Evolutionary conservation across 495 filamentous ascomycete genomes (phyloP), one percentile per base, ranked within the genome.

Genomic region (Cairneyella variabilis): DNA sequence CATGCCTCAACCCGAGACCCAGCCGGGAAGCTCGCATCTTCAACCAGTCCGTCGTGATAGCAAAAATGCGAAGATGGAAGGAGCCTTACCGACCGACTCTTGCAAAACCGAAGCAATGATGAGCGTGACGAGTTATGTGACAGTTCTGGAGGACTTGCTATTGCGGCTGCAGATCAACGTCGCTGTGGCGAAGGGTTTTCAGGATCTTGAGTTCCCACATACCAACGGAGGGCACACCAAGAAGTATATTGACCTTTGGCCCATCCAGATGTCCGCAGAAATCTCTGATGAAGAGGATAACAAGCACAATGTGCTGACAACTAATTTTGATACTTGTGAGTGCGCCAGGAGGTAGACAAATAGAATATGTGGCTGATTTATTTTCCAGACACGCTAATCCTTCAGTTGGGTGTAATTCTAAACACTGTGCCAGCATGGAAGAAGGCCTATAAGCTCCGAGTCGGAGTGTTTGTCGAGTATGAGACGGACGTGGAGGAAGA

Each of bases 241-340:
- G 65, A 88, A 84, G 59, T 92, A 83, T 56, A 91, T 95, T 48
- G 90, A 95, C 58, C 71, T 95, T 9, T 95, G 89, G 89, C 89
- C 89, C 0, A 91, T 95, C 53, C 89, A 83, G 51, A 83, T 83
- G 79, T 89, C 88, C 10, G 89, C 90, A 26, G 88, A 90, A 54
- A 79, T 93, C 39, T 71, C 74, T 2, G 75, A 83, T 10, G 80
- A 84, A 56, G 74, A 59, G 2, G 76, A 78, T 57, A 69, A 70
- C 46, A 80, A 79, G 51, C 75, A 77, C 43, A 91, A 84, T 61
- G 77, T 92, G 16, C 63, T 89, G 40, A 95, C 90, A 2, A 93
- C 90, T 0, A 95, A 95, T 58, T 95, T 95, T 66, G 90, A 95
- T 62, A 95, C 89, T 8, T 95, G 76, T 77, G 49, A 68, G 75